Conservation (phyloP, 345 rosid genomes). For the Gossypium longicalyx region DNA sequence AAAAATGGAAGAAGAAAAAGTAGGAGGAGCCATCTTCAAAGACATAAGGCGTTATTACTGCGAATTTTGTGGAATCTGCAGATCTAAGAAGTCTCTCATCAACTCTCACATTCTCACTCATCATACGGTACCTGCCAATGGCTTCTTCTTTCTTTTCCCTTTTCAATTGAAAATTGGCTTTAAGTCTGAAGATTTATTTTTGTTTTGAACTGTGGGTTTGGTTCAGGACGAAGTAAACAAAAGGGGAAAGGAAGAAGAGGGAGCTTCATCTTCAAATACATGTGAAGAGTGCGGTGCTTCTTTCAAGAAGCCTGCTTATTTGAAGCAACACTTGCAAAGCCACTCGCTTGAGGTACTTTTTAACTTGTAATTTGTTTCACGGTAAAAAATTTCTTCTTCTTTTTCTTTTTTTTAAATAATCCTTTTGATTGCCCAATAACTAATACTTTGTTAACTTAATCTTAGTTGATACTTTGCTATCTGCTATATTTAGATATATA, state of each 20-base stretch:
- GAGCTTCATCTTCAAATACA: slow-evolving; percentile 24
- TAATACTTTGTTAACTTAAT: too few relatives aligned
- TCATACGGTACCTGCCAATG: slow-evolving; percentile 40
- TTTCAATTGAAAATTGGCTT: too few relatives aligned
- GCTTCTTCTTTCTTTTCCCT: background rate
- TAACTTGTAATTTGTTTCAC: background rate
- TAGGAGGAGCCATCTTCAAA: slow-evolving; percentile 22
- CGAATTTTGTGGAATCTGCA: slow-evolving; percentile 72
- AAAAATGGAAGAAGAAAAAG: slow-evolving; percentile 15
- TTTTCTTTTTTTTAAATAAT: too few relatives aligned
- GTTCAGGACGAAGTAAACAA: slow-evolving; percentile 44
- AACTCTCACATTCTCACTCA: slow-evolving; percentile 47
- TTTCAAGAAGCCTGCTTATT: slow-evolving; percentile 75
- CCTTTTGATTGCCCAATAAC: too few relatives aligned
- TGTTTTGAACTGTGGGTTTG: background rate
- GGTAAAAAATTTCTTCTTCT: too few relatives aligned
- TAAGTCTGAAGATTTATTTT: background rate
- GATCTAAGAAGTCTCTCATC: slow-evolving; percentile 78
- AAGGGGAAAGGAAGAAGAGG: slow-evolving; percentile 29
- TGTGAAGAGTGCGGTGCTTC: slow-evolving; percentile 65
- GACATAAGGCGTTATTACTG: slow-evolving; percentile 71
- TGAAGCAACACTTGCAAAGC: slow-evolving; percentile 76
- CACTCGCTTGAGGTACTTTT: slow-evolving; percentile 67
- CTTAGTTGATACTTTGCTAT: too few relatives aligned
- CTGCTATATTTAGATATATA: too few relatives aligned